Conservation (phyloP, 768 basidiomycete species). For the Lactarius tabidus region DNA sequence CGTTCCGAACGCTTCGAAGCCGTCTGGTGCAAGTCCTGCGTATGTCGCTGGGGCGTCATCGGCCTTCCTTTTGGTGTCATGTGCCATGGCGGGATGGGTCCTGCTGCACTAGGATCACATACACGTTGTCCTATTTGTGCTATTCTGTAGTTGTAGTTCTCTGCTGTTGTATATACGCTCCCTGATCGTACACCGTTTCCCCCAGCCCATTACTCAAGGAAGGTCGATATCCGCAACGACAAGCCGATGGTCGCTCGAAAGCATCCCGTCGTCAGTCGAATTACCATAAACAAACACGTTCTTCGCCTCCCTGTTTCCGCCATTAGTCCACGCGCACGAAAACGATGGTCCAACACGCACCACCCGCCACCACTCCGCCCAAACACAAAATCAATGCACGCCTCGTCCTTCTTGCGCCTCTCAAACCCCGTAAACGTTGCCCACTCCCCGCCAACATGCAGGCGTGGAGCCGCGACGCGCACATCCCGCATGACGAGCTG, state of each 20-base stretch:
- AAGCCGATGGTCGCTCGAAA: slow-evolving; percentile 55
- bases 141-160: not conserved
- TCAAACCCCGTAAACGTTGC: slow-evolving; percentile 52
- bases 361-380: slow-evolving; percentile 46
- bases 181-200: not conserved
- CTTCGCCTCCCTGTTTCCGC: slow-evolving; percentile 5
- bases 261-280: slow-evolving; percentile 36
- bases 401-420: slow-evolving; percentile 37
- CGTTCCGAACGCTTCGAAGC: not conserved
- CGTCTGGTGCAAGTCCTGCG: not conserved
- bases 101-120: not conserved
- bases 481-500: slow-evolving; percentile 40
- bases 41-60: not conserved
- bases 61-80: not conserved
- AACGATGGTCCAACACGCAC: slow-evolving; percentile 31
- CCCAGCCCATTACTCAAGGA: not conserved
- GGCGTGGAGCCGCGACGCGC: slow-evolving; percentile 39
- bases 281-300: slow-evolving; percentile 1
- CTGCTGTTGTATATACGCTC: not conserved
- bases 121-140: not conserved
- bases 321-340: not conserved
- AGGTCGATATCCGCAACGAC: slow-evolving; percentile 42
- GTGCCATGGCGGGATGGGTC: not conserved
- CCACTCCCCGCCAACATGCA: slow-evolving; percentile 42
- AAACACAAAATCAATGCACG: slow-evolving; percentile 51